Evolutionary conservation across 1,284 basidiomycete species (phyloP), one percentile per base, ranked within the genome.

Genomic region (Cryptococcus maquisensis): DNA sequence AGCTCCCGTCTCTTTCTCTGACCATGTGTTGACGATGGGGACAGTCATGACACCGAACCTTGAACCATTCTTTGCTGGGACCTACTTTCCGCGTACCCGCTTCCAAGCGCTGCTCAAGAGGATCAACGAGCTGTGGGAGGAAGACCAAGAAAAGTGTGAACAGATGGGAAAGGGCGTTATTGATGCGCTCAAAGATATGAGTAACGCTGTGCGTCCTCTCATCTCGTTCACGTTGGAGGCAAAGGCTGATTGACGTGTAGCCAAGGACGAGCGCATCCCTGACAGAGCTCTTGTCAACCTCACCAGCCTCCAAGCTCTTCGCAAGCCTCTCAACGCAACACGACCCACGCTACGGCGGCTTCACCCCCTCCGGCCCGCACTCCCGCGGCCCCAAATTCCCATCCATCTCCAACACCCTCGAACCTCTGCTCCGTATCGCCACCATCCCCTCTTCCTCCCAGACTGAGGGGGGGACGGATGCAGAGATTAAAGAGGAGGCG

Each of bases 41-140:
- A 3, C 39, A 71, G 77, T 78, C 51, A 63, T 80, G 28, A 80
- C 78, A 3, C 78, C 78, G 0, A 71, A 73, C 38, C 65, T 79
- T 1, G 72, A 79, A 40, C 78, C 79, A 0, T 76, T 80, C 68
- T 79, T 79, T 56, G 79, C 78, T 3, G 78, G 63, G 32, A 66
- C 78, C 1, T 80, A 79, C 61, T 79, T 79, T 49, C 78, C 78
- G 7, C 67, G 59, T 8, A 61, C 63, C 1, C 56, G 56, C 16
- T 73, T 74, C 56, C 49, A 57, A 24, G 51, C 62, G 5, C 54
- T 73, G 2, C 45, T 74, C n/a, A 54, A 54, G 3, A 61, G 65
- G 35, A 63, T 74, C 12, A 47, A 56, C 2, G 66, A 69, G 43
- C 49, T 72, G 53, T 73, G 69, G 69, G 58, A 57, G 18, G 65